Percentiles rank a stretch among this genome's conserved stretches.
Evolutionary conservation across 345 rosid species (phyloP).

Genomic region (Streptanthus diversifolius): DNA sequence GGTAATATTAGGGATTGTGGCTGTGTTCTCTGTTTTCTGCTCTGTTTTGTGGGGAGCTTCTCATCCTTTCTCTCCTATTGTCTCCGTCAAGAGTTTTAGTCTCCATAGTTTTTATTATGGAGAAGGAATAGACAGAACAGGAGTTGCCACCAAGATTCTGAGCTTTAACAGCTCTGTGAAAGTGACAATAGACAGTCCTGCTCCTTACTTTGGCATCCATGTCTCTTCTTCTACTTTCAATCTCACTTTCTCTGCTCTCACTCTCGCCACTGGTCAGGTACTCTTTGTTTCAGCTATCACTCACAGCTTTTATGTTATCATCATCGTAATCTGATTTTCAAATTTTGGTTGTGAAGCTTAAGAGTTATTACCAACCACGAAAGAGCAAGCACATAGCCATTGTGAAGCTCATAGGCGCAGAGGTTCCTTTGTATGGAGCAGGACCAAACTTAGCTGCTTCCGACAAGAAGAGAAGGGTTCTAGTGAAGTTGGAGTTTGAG

Average conservation of each 20-base stretch:
- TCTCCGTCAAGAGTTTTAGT: constrained; percentile 56
- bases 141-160: constrained; percentile 74
- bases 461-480: constrained; percentile 44
- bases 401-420: constrained; percentile 46
- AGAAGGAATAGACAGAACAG: constrained; percentile 70
- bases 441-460: constrained; percentile 50
- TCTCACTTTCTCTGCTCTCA: constrained; percentile 57
- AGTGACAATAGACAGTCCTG: constrained; percentile 63
- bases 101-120: constrained; percentile 64
- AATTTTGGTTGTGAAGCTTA: constrained; percentile 39
- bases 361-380: constrained; percentile 72
- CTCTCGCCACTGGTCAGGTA: constrained; percentile 75
- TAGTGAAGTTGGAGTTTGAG: constrained; percentile 57
- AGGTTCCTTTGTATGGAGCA: constrained; percentile 78
- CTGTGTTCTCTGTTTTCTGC: constrained; percentile 60
- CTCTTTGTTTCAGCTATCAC: not conserved
- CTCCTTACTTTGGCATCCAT: constrained; percentile 77
- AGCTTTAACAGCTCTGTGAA: constrained; percentile 61
- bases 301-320: not conserved
- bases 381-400: constrained; percentile 53
- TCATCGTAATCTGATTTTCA: not conserved
- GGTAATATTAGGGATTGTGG: constrained; percentile 43
- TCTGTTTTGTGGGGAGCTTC: constrained; percentile 81
- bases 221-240: constrained; percentile 59
- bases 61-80: constrained; percentile 55